phyloP scores from a whole-genome alignment of 2,329 filamentous ascomycete species.

The Pestalotiopsis sp. region DNA sequence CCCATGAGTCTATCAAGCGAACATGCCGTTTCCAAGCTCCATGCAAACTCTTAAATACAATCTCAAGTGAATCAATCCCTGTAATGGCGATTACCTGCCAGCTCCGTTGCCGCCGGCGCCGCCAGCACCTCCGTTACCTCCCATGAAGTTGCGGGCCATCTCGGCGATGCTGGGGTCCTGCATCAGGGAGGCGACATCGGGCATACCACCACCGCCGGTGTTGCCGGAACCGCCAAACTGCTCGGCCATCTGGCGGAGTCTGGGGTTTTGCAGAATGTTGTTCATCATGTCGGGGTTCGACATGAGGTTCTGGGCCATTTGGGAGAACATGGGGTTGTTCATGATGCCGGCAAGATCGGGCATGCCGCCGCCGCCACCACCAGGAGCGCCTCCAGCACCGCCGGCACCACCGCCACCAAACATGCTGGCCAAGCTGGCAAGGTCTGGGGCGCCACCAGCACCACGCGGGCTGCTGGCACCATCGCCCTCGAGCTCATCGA shows the following conservation, averaged over 20 bases:
- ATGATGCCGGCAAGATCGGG: conserved; percentile 85
- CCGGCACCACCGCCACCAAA: conserved; percentile 51
- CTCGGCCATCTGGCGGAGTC: conserved; percentile 82
- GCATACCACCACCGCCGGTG: conserved; percentile 78
- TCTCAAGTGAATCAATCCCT: neutral
- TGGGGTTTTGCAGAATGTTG: conserved; percentile 93
- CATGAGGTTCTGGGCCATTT: conserved; percentile 97
- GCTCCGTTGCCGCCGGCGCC: conserved; percentile 20
- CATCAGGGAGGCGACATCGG: conserved; percentile 84
- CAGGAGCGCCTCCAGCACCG: conserved; percentile 51
- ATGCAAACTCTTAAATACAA: neutral
- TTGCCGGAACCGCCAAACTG: conserved; percentile 64
- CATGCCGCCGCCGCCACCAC: conserved; percentile 73
- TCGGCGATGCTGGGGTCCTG: conserved; percentile 88
- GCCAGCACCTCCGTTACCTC: conserved; percentile 25
- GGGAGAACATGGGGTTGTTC: conserved; percentile 97
- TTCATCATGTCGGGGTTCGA: conserved; percentile 90
- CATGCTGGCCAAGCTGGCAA: conserved; percentile 71
- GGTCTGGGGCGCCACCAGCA: conserved; percentile 67
- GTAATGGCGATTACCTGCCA: conserved; percentile 14
- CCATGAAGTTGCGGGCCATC: conserved; percentile 56
- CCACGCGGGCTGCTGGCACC: conserved; percentile 46
- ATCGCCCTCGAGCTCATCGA: conserved; percentile 72
- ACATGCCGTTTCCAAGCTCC: neutral
- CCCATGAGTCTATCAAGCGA: conserved; percentile 4